These are phyloP conservation scores for Ceratobasidium sp. DNA, from an alignment of 1,284 basidiomycete genomes.

Conservation along the genomic window DNA sequence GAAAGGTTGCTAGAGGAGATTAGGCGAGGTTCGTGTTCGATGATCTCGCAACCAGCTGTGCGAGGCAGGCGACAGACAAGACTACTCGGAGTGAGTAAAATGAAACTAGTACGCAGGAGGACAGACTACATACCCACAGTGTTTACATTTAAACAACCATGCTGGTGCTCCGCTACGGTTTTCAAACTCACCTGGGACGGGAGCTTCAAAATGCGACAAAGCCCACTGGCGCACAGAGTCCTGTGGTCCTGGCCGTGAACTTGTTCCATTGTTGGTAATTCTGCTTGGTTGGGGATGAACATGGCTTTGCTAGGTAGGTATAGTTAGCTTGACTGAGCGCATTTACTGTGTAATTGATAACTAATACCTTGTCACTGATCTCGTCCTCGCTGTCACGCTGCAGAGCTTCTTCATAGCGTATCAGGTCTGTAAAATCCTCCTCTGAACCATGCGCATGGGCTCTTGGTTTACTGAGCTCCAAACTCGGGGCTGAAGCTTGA, in stretches of 20 bases:
- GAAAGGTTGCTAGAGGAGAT: neutral
- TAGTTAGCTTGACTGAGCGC: too few relatives aligned
- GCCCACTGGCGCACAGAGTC: neutral
- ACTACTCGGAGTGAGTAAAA: neutral
- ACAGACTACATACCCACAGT: neutral
- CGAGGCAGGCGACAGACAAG: too few relatives aligned
- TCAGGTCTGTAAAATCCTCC: too few relatives aligned
- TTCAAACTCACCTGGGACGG: neutral
- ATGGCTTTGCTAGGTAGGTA: neutral
- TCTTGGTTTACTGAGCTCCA: too few relatives aligned
- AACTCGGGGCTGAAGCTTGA: too few relatives aligned
- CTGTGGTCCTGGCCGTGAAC: neutral
- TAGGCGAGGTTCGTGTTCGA: neutral
- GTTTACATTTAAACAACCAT: slow-evolving; percentile 14
- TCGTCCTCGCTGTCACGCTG: too few relatives aligned
- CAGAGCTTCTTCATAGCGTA: too few relatives aligned
- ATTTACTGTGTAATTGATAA: too few relatives aligned
- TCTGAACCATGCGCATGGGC: too few relatives aligned
- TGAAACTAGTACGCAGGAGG: neutral
- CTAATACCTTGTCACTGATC: too few relatives aligned
- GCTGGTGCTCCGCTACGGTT: neutral
- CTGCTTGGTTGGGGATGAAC: too few relatives aligned
- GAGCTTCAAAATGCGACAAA: neutral
- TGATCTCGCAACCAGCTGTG: neutral
- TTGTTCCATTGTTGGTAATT: too few relatives aligned